These are phyloP conservation scores for Wickerhamomyces rabaulensis DNA, from an alignment of 805 yeast genomes.

Conservation along the genomic window DNA sequence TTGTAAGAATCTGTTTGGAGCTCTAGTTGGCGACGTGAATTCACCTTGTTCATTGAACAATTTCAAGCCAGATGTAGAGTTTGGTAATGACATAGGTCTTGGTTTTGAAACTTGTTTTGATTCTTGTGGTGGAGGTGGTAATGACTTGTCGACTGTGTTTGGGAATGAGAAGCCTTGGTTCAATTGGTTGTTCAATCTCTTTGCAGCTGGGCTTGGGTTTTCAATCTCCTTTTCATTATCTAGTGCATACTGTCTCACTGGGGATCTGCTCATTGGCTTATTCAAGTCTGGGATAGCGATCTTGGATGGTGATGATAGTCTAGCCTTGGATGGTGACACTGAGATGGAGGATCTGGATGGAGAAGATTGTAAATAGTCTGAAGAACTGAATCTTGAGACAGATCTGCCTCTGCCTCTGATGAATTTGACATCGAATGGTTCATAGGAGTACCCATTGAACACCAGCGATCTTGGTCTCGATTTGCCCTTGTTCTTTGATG, in stretches of 20 bases:
- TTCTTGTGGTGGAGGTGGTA: not conserved
- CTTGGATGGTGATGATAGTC: not conserved
- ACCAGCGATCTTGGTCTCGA: constrained; percentile 26
- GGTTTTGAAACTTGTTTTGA: not conserved
- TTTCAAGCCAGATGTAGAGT: constrained; percentile 4
- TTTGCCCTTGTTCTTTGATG: constrained; percentile 27
- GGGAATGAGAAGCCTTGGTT: constrained; percentile 24
- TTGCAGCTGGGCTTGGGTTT: constrained; percentile 24
- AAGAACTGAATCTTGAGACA: not conserved
- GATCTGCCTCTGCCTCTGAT: not conserved
- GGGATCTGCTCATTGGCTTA: not conserved
- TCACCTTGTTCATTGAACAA: constrained; percentile 4
- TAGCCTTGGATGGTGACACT: not conserved
- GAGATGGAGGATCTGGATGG: not conserved
- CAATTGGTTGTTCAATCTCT: constrained; percentile 17
- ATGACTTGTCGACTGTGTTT: constrained; percentile 3
- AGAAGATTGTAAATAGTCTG: not conserved
- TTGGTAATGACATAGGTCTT: constrained; percentile 8
- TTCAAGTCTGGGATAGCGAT: constrained; percentile 13
- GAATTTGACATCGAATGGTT: constrained; percentile 18
- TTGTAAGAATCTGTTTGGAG: constrained; percentile 1
- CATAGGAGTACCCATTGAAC: constrained; percentile 33
- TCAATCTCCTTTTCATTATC: constrained; percentile 23
- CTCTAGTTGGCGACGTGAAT: not conserved
- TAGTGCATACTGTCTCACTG: not conserved